Conservation (phyloP, 2,329 filamentous ascomycete genomes). For the Akanthomyces muscarius region DNA sequence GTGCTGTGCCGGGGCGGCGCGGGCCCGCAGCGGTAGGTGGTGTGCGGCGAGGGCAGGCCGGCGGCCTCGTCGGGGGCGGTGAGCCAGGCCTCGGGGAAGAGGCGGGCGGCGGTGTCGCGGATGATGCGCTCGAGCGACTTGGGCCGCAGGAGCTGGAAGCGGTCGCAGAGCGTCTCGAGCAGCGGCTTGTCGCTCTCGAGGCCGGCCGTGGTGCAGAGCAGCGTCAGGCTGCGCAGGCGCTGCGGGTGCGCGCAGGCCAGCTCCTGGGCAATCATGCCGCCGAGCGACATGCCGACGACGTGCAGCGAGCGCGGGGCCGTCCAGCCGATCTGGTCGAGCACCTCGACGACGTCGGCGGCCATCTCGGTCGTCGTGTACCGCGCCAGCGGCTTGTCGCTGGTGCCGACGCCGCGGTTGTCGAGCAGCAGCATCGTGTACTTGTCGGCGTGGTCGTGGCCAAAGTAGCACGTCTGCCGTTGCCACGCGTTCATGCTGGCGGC, state of each 20-base stretch:
- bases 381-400: slow-evolving; percentile 69
- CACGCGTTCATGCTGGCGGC: slow-evolving; percentile 65
- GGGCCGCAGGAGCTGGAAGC: slow-evolving; percentile 59
- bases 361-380: slow-evolving; percentile 82
- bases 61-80: slow-evolving; percentile 51
- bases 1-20: not conserved
- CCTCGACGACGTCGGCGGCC: slow-evolving; percentile 72
- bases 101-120: slow-evolving; percentile 56
- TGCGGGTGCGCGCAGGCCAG: slow-evolving; percentile 53
- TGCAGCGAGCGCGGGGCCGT: slow-evolving; percentile 51
- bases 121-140: slow-evolving; percentile 66
- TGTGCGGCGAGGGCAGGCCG: slow-evolving; percentile 41
- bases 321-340: slow-evolving; percentile 69
- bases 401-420: slow-evolving; percentile 83
- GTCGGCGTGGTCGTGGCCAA: slow-evolving; percentile 66
- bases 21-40: slow-evolving; percentile 38
- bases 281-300: slow-evolving; percentile 76
- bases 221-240: slow-evolving; percentile 52
- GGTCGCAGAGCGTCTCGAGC: slow-evolving; percentile 58
- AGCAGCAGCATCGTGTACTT: slow-evolving; percentile 71
- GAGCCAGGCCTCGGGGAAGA: slow-evolving; percentile 66
- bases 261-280: slow-evolving; percentile 91
- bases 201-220: slow-evolving; percentile 58
- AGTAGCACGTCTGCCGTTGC: slow-evolving; percentile 80
- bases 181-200: slow-evolving; percentile 61